These are phyloP conservation scores for Candida argentea DNA, from an alignment of 805 yeast genomes.

Conservation along the genomic window DNA sequence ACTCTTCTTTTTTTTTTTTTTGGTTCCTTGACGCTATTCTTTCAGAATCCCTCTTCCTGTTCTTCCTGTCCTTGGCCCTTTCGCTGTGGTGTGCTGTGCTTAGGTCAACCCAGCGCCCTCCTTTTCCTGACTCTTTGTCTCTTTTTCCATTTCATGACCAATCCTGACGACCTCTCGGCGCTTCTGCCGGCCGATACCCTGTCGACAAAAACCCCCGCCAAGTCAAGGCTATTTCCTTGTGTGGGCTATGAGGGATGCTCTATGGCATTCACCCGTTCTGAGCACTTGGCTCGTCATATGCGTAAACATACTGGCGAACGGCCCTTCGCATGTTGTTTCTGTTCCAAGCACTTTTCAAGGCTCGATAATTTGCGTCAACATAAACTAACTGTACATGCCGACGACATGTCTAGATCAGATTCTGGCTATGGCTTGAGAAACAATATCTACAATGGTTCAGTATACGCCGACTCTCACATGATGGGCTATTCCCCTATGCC, in stretches of 20 bases:
- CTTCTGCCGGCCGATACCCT: not conserved
- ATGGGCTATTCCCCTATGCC: conserved; percentile 4
- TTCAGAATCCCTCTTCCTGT: no score
- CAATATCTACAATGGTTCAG: not conserved
- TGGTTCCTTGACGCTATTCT: no score
- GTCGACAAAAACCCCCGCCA: conserved; percentile 25
- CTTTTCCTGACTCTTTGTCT: no score
- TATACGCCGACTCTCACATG: conserved; percentile 7
- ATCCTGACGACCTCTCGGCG: no score
- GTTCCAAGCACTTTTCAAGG: conserved; percentile 69
- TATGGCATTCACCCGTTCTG: conserved; percentile 86
- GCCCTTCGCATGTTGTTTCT: conserved; percentile 81
- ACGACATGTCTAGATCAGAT: conserved; percentile 25
- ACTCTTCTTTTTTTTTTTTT: no score
- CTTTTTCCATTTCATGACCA: no score
- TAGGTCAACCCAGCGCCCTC: no score
- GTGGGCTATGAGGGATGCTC: conserved; percentile 76
- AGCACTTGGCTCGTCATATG: conserved; percentile 86
- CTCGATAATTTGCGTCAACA: conserved; percentile 87
- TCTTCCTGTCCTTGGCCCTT: no score
- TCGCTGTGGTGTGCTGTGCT: no score
- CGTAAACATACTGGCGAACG: conserved; percentile 92
- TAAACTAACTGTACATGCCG: conserved; percentile 59
- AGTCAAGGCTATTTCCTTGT: conserved; percentile 71
- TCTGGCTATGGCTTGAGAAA: conserved; percentile 3